Base-by-base conservation (phyloP, 768 basidiomycete species). In the Boletus tylopilopsis region DNA sequence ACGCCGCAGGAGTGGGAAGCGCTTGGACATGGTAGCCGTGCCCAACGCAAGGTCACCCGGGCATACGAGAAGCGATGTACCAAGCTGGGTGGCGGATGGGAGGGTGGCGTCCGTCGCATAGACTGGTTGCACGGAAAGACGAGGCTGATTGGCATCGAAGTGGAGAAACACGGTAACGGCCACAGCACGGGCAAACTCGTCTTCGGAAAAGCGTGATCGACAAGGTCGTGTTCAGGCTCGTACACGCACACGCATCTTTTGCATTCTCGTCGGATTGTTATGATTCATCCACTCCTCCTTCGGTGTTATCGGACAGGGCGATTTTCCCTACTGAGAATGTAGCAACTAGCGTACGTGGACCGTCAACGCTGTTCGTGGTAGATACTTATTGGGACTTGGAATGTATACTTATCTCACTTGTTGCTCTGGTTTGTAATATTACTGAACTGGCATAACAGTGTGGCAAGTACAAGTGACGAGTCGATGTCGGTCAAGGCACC, bases 111-210 rank as follows among this genome's bases (percentile, higher is more conserved):
- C 24, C 74, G 82, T 39, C 69, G 85, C 42, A 64, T 86, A 13
- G 85, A 87, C 67, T 85, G 80, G 76, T 70, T 87, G 38, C 79
- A 79, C 18, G 73, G 76, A 27, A 84, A 81, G 60, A 82, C 79
- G 27, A 68, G 72, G 39, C 61, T 87, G 32, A 71, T 81, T 27
- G 85, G 85, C 22, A 73, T 87, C 52, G 82, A 84, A 58, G 73
- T 82, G 50, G 74, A 77, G 58, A 80, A 75, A 53, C 67, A 70
- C 40, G 59, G 64, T 8, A 62, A 68, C 24, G 64, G 63, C n/a
- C 62, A 63, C 34, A 61, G 71, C 41, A 69, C 69, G 3, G 79
- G 78, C 42, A 78, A 72, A 56, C 72, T 80, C 33, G 68, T 81
- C 48, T 82, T 82, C 51, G 66, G 67, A 5, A 71, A 67, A 50